phyloP scores from a whole-genome alignment of 73 alveolate species.

The Effrenium voratum region DNA sequence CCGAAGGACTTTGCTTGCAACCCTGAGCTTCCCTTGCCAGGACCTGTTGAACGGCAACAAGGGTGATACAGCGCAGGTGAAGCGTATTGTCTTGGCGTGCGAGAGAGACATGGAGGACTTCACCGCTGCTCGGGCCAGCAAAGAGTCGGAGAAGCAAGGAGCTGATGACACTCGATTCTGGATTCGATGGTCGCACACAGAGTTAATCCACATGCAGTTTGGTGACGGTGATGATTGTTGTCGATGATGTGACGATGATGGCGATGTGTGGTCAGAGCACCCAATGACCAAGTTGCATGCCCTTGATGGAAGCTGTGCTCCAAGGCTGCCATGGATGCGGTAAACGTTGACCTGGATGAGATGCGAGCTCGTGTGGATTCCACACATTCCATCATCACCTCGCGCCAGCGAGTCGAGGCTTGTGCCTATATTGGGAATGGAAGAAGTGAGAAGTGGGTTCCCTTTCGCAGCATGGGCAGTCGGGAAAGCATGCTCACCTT shows the following conservation, averaged over 20 bases:
- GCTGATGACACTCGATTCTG: no score
- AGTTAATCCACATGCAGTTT: no score
- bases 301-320: background rate
- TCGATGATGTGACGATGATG: background rate
- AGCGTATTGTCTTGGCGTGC: constrained; percentile 89
- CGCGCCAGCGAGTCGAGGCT: constrained; percentile 91
- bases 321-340: constrained; percentile 93
- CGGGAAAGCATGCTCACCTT: no score
- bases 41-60: constrained; percentile 84
- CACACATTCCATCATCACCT: constrained; percentile 87
- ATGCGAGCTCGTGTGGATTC: constrained; percentile 92
- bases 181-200: no score
- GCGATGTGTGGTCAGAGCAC: background rate
- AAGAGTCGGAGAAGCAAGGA: background rate
- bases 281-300: background rate
- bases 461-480: no score
- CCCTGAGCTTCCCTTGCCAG: no score
- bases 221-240: no score
- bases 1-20: no score
- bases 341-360: constrained; percentile 92
- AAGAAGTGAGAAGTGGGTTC: no score
- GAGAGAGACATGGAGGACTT: constrained; percentile 94
- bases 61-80: constrained; percentile 81
- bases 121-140: constrained; percentile 16
- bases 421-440: no score